Percentiles rank a stretch among this genome's conserved stretches.
These are phyloP conservation scores for Fusarium guadeloupense DNA, from an alignment of 2,329 filamentous ascomycete species.

Conservation along the genomic window DNA sequence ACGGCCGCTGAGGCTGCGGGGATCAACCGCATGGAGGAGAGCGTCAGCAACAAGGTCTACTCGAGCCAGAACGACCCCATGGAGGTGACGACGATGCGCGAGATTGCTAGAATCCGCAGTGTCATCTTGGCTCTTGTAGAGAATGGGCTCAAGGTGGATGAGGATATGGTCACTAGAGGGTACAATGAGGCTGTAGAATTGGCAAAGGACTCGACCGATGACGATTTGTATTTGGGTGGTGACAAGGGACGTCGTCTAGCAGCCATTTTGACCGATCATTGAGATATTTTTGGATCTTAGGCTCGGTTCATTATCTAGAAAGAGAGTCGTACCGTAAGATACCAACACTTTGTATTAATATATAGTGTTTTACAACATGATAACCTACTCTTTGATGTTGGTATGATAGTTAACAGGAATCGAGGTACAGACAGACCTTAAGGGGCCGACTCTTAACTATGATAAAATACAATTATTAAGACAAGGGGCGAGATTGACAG, in stretches of 20 bases:
- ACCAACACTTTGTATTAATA: conserved; percentile 23
- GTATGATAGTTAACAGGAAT: not conserved
- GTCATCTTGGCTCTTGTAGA: conserved; percentile 86
- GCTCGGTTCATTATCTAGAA: not conserved
- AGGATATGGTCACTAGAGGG: conserved; percentile 83
- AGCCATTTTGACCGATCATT: conserved; percentile 48
- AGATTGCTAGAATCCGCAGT: conserved; percentile 85
- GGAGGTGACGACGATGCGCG: conserved; percentile 76
- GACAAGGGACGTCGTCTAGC: conserved; percentile 63
- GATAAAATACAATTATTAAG: conserved; percentile 6
- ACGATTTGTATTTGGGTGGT: conserved; percentile 68
- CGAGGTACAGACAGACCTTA: not conserved
- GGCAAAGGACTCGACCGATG: conserved; percentile 67
- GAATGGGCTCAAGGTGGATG: conserved; percentile 84
- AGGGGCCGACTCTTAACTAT: not conserved
- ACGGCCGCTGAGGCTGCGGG: conserved; percentile 57
- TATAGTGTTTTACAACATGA: not conserved
- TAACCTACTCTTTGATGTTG: not conserved
- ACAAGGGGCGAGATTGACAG: not conserved
- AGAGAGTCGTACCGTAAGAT: conserved; percentile 23
- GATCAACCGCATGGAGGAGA: conserved; percentile 90
- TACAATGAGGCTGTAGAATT: conserved; percentile 86
- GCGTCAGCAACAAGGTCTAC: conserved; percentile 85
- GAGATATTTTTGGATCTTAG: conserved; percentile 1
- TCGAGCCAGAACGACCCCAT: conserved; percentile 95